These are phyloP conservation scores for Cercospora sojina DNA, from an alignment of 2,329 filamentous ascomycete species.

Conservation along the genomic window DNA sequence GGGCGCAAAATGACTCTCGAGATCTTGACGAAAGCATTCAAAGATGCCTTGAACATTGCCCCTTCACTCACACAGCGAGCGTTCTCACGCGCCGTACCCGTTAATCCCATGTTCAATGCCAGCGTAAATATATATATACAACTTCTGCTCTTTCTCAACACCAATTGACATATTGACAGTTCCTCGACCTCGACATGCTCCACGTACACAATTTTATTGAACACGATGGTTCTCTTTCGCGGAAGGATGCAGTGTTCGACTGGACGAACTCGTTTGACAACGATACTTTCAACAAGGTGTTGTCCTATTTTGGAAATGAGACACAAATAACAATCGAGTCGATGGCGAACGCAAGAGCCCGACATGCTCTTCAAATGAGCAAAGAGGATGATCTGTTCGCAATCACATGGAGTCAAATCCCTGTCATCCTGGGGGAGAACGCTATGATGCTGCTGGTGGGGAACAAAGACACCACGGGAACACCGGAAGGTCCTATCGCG, in stretches of 20 bases:
- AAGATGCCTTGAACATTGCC: background rate
- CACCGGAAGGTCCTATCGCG: background rate
- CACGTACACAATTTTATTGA: background rate
- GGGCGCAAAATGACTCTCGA: background rate
- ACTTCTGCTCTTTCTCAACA: background rate
- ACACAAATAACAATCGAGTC: background rate
- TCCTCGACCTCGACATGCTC: background rate
- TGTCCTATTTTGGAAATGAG: background rate
- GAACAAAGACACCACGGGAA: background rate
- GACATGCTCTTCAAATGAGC: background rate
- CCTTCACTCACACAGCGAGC: background rate
- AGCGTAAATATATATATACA: background rate
- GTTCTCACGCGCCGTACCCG: background rate
- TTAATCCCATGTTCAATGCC: background rate
- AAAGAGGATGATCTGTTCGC: background rate
- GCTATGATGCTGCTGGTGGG: background rate
- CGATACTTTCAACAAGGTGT: background rate
- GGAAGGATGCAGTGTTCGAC: background rate
- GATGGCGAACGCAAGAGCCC: background rate
- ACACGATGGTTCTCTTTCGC: background rate
- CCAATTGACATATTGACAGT: background rate
- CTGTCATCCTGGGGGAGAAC: background rate
- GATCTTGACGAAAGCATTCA: background rate
- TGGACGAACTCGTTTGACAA: background rate
- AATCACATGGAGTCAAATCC: background rate